Base-by-base conservation (phyloP, 1,139 yeast genomes). In the Diutina siamensis region DNA sequence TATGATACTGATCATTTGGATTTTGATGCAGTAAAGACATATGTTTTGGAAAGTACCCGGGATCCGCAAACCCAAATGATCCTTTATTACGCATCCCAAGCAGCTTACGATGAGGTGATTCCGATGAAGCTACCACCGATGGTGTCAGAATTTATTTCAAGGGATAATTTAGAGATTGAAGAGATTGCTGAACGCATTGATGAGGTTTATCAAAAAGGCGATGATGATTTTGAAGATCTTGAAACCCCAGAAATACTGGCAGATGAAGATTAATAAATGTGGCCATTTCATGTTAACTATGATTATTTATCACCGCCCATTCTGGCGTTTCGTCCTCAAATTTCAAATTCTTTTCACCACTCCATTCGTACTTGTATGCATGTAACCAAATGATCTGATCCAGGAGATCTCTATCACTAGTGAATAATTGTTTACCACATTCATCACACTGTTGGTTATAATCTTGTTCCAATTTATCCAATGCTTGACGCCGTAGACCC, bases 361-460 rank as follows among this genome's bases (percentile, higher is more conserved):
- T 46, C 34, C 61, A 57, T 34, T 60, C 55, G 50, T 78, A 80
- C 44, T 64, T 64, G 52, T 62, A 69, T 0, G 87, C 80, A 63
- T 82, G 88, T 45, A 82, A 57, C 71, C 74, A 79, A 35, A 82
- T 60, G 19, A 59, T 61, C 50, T 72, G 55, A 13, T 67, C 67
- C 9, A 63, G 57, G 9, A 57, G 54, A 22, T 63, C 62, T 2
- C 72, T 74, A 40, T 67, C 70, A 1, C 60, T 54, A 47, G 67
- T 50, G 38, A 57, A 71, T 10, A 72, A 51, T 1, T 56, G 54
- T 1, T 69, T 57, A 1, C 64, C 65, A 59, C 88, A 82, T 15
- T 63, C 72, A 0, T 51, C 48, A 54, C 88, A 80, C 0, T 18
- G 46, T 1, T 50, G 46, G 38, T 53, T 46, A 21, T 53, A 59